phyloP scores from a whole-genome alignment of 306 rosid species.

The Ormosia emarginata region DNA sequence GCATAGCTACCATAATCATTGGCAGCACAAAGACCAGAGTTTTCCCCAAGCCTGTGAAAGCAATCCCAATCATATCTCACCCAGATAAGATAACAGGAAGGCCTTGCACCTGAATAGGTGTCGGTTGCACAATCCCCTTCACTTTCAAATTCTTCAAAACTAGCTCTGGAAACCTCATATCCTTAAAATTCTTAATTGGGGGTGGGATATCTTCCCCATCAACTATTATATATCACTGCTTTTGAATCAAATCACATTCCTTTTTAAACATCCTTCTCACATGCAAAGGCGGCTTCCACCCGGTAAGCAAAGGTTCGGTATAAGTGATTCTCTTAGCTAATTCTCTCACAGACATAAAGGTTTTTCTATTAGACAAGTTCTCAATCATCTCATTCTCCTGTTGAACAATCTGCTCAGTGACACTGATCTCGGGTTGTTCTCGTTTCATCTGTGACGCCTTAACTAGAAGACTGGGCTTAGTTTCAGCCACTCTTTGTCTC shows the following conservation, averaged over 20 bases:
- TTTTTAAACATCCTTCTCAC: slow-evolving; percentile 65
- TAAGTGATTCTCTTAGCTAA: slow-evolving; percentile 90
- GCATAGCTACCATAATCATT: slow-evolving; percentile 86
- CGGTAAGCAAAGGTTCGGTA: slow-evolving; percentile 71
- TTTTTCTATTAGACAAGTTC: slow-evolving; percentile 73
- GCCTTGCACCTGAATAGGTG: slow-evolving; percentile 97
- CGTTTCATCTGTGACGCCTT: slow-evolving; percentile 81
- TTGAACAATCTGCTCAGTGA: slow-evolving; percentile 70
- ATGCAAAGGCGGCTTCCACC: slow-evolving; percentile 90
- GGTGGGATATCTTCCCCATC: slow-evolving; percentile 76
- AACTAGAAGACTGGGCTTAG: slow-evolving; percentile 78
- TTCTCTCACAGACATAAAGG: slow-evolving; percentile 89
- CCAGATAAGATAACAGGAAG: slow-evolving; percentile 89
- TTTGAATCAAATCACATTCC: slow-evolving; percentile 67
- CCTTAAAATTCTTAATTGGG: slow-evolving; percentile 86
- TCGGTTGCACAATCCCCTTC: slow-evolving; percentile 91
- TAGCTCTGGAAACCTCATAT: slow-evolving; percentile 89
- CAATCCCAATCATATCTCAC: slow-evolving; percentile 95
- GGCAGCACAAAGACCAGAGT: slow-evolving; percentile 90
- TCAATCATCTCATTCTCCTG: slow-evolving; percentile 96
- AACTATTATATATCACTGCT: slow-evolving; percentile 92
- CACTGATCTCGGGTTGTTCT: slow-evolving; percentile 81
- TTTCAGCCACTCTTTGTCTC: slow-evolving; percentile 52
- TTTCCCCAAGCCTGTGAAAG: slow-evolving; percentile 91
- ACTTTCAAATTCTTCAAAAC: slow-evolving; percentile 69